Base-by-base conservation (phyloP, 1,284 basidiomycete genomes). In the Pyrrhoderma noxium region DNA sequence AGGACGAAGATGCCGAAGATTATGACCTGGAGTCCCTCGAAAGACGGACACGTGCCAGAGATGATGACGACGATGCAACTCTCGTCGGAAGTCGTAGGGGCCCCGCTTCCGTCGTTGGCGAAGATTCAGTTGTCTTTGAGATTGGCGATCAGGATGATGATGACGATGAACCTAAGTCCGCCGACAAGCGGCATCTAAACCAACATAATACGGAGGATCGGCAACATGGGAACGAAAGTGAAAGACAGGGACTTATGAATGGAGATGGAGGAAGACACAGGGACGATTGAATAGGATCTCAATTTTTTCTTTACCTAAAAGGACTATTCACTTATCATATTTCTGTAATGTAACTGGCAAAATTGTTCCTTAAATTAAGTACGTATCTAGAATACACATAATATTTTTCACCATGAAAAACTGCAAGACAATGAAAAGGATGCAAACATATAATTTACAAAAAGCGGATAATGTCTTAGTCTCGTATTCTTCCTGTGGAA, bases 1-100 rank as follows among this genome's bases (percentile, higher is more conserved):
- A 96, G 68, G 91, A 96, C 66, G 81, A 85, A 61, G 93, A 95
- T 58, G 93, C 90, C 0, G 92, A 93, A 62, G 89, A 93, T 63
- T 95, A 93, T 63, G 93, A 94, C 62, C 76, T 91, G 36, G 89
- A 89, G 59, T 70, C 80, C n/a, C 71, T 84, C 55, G 80, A 78
- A 63, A 73, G 62, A 46, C 78, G 80, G 45, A 73, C 72, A 21
- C 61, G 62, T 1, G 59, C 61, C 1, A 64, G 67, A 52, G 66
- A 67, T 37, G 79, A 81, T 2, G 80, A 82, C 42, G 79, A 84
- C 46, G 82, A 84, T 57, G 81, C 76, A 1, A 85, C 82, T 4
- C 75, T 85, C n/a, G 81, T 84, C 37, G 81, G 79, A 46, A 65
- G 71, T 57, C 65, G 72, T 57, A 65, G 70, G 56, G 71, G 76